Percentiles rank a stretch among this genome's conserved stretches.
These are phyloP conservation scores for Hypomyces rosellus DNA, from an alignment of 2,329 filamentous ascomycete genomes.

Conservation along the genomic window DNA sequence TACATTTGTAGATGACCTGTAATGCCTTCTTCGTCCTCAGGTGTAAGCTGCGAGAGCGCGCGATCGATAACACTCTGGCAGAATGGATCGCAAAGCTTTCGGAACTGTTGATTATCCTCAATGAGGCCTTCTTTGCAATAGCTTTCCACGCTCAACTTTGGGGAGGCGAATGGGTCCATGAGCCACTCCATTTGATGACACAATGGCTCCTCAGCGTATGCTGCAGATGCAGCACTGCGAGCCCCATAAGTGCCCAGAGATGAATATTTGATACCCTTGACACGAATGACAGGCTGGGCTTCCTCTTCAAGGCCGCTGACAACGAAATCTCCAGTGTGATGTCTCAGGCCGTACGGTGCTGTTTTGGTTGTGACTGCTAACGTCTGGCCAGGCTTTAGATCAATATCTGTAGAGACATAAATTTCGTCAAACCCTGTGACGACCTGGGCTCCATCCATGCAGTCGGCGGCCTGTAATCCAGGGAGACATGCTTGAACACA, in stretches of 20 bases:
- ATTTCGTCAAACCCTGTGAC: slow-evolving; percentile 8
- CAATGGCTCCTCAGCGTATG: background rate
- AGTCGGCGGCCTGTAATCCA: slow-evolving; percentile 1
- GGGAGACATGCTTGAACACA: slow-evolving; percentile 8
- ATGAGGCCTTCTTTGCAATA: slow-evolving; percentile 4
- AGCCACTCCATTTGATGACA: slow-evolving; percentile 11
- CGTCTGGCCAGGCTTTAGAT: slow-evolving; percentile 4
- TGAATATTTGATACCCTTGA: slow-evolving; percentile 8
- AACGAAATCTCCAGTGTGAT: slow-evolving; percentile 7
- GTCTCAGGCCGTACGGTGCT: slow-evolving; percentile 4
- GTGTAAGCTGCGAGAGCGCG: slow-evolving; percentile 5
- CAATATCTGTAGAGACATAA: slow-evolving; percentile 9
- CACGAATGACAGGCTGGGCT: background rate
- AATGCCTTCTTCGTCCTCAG: background rate
- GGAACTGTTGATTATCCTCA: background rate
- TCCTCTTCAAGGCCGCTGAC: background rate
- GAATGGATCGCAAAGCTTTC: slow-evolving; percentile 1
- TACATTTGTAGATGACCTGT: slow-evolving; percentile 1
- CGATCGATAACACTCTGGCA: slow-evolving; percentile 2
- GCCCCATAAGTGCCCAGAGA: slow-evolving; percentile 5
- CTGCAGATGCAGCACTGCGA: background rate
- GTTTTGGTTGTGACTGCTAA: slow-evolving; percentile 4
- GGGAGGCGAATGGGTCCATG: slow-evolving; percentile 4
- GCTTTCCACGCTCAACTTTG: background rate
- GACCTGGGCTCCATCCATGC: slow-evolving; percentile 5